Evolutionary conservation across 805 yeast species (phyloP), one percentile per base, ranked within the genome.

Genomic region (Kazachstania viticola): DNA sequence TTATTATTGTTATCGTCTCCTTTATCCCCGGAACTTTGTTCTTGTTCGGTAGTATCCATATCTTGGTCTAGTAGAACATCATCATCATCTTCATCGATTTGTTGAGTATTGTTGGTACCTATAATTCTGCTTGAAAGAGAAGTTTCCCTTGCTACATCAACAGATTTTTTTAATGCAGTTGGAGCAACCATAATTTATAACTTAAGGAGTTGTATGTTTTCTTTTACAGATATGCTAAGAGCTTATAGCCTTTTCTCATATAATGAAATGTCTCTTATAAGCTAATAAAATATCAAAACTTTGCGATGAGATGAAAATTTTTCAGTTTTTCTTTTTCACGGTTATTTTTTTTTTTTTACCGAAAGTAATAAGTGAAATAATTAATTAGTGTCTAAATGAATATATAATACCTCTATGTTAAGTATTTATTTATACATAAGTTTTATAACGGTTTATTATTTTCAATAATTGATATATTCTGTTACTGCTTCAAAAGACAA

Each of bases 41-140:
- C 21, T 7, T 19, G 7, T 19, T 19, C 9, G 7, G 21, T 19
- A 11, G 22, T 25, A 11, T 31, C 32, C 26, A 31, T 31, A 14
- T 41, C 53, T 5, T 65, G 67, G 22, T 58, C 64, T 39, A 48
- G 56, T 40, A 54, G 57, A 29, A 47, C 61, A 52, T 48, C 56
- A 15, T 30, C 33, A 29, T 56, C 54, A 37, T 60, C 55, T 45
- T 52, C 55, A 44, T 69, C 38, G 37, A 46, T 34, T 42, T 46
- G 16, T 56, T 51, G 34, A 13, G 48, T 41, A 28, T 57, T 45
- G 27, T 53, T 42, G 11, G 41, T 37, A 33, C 60, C 56, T 14
- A 56, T 40, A 39, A 57, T 64, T 34, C 61, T 53, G 15, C 50
- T 49, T 3, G 36, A 14, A 11, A 26, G 27, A 30, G 30, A 13